A percentile compares a stretch with the other conserved stretches of the same genome.
Conservation (phyloP, 768 basidiomycete species). For the Russula sp. region DNA sequence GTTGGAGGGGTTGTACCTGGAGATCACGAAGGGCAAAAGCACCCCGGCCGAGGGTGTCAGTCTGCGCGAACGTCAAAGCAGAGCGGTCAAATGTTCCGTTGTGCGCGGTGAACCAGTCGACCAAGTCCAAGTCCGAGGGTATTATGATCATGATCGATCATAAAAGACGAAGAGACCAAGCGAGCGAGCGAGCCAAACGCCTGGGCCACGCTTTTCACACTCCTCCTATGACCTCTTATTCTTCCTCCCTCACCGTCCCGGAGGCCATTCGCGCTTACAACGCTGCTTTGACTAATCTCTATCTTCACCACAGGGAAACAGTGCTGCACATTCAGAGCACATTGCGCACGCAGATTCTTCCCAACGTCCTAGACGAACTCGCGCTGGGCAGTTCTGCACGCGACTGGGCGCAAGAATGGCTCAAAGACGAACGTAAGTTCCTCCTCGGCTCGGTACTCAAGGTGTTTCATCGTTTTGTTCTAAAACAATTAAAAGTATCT, state of each 20-base stretch:
- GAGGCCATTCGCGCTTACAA: slow-evolving; percentile 36
- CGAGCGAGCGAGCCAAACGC: background rate
- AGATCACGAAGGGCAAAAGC: slow-evolving; percentile 69
- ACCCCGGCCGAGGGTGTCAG: slow-evolving; percentile 60
- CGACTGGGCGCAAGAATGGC: slow-evolving; percentile 58
- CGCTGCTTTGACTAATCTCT: slow-evolving; percentile 49
- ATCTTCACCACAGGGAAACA: slow-evolving; percentile 47
- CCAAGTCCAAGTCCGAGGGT: slow-evolving; percentile 32
- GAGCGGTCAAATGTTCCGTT: slow-evolving; percentile 48
- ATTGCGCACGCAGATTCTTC: slow-evolving; percentile 55
- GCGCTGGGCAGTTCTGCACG: slow-evolving; percentile 46
- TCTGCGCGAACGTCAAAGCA: slow-evolving; percentile 37
- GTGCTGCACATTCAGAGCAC: slow-evolving; percentile 50
- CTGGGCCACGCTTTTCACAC: background rate
- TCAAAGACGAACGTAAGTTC: slow-evolving; percentile 60
- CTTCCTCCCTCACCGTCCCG: background rate
- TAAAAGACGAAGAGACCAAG: no score
- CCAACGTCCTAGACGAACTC: slow-evolving; percentile 58
- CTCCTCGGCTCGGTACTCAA: background rate
- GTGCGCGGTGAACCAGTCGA: slow-evolving; percentile 54
- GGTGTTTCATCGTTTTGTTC: background rate
- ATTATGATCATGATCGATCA: background rate
- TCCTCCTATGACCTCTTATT: no score
- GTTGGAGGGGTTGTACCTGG: slow-evolving; percentile 44
- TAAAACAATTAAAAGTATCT: slow-evolving; percentile 29